A percentile compares a stretch with the other conserved stretches of the same genome.
Evolutionary conservation across 495 filamentous ascomycete species (phyloP).

Genomic region (Aspergillus ellipticus): DNA sequence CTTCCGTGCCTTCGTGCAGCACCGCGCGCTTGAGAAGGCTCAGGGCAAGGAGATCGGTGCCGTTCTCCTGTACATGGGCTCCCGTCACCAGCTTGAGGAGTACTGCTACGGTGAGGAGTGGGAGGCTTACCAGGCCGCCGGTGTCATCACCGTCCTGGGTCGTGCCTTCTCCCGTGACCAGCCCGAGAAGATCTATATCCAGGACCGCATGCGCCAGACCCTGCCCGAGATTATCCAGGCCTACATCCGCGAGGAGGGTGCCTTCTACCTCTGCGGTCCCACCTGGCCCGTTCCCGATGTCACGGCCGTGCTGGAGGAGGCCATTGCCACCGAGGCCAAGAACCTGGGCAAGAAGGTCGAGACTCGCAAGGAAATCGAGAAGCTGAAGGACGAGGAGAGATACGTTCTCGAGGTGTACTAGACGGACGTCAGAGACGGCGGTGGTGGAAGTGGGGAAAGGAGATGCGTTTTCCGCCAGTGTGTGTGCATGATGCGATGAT

Average conservation of each 20-base stretch:
- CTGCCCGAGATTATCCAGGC: slow-evolving; percentile 82
- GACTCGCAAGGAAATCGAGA: slow-evolving; percentile 88
- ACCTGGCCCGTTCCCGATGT: slow-evolving; percentile 99
- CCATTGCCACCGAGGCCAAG: slow-evolving; percentile 75
- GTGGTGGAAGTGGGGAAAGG: background rate
- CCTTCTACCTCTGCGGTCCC: slow-evolving; percentile 95
- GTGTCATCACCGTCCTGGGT: slow-evolving; percentile 90
- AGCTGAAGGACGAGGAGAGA: slow-evolving; percentile 86
- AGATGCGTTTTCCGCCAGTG: background rate
- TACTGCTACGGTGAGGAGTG: slow-evolving; percentile 99
- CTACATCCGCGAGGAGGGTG: slow-evolving; percentile 82
- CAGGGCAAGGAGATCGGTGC: slow-evolving; percentile 92
- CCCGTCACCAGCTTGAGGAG: slow-evolving; percentile 94
- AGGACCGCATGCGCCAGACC: slow-evolving; percentile 93
- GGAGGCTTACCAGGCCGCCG: slow-evolving; percentile 95
- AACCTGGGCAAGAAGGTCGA: slow-evolving; percentile 73
- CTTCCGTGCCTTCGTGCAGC: slow-evolving; percentile 97
- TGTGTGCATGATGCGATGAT: slow-evolving; percentile 18
- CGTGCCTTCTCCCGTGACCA: slow-evolving; percentile 96
- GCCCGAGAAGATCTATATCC: slow-evolving; percentile 98
- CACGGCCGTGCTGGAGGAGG: slow-evolving; percentile 88
- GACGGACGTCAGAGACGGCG: background rate
- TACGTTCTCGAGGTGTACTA: slow-evolving; percentile 98
- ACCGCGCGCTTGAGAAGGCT: slow-evolving; percentile 93
- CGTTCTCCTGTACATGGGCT: slow-evolving; percentile 94